Evolutionary conservation across 176 grass and related monocot species (phyloP).

Genomic region (Tuctoria greenei): DNA sequence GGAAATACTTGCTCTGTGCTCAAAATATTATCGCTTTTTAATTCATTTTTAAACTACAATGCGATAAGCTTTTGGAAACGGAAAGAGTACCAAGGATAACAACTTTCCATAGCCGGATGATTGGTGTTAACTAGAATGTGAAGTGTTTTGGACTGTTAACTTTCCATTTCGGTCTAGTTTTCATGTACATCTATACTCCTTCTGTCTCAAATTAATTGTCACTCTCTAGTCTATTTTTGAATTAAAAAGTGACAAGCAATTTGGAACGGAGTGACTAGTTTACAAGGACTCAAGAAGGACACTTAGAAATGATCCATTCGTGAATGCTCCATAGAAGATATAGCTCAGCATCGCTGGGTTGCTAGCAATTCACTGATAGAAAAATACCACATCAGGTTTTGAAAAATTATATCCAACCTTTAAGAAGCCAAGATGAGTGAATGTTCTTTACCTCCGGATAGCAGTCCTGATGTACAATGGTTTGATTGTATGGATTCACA

Average conservation of each 20-base stretch:
- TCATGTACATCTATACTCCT: not conserved
- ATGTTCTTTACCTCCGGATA: constrained; percentile 50
- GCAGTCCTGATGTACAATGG: constrained; percentile 61
- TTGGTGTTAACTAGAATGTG: not conserved
- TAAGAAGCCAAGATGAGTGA: not conserved
- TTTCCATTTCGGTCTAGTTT: too few relatives aligned
- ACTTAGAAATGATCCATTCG: constrained; percentile 29
- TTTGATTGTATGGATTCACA: constrained; percentile 55
- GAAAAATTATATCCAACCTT: not conserved
- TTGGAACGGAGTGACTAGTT: too few relatives aligned
- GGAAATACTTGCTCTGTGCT: too few relatives aligned
- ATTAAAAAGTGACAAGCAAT: too few relatives aligned
- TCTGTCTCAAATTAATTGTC: too few relatives aligned
- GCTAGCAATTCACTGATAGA: constrained; percentile 37
- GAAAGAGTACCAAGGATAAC: not conserved
- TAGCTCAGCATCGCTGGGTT: not conserved
- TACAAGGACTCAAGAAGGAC: not conserved
- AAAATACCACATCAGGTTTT: constrained; percentile 18
- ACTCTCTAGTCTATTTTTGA: too few relatives aligned
- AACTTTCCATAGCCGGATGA: not conserved
- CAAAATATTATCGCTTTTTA: too few relatives aligned
- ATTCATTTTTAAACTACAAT: too few relatives aligned
- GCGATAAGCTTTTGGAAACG: too few relatives aligned
- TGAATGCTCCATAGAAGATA: not conserved
- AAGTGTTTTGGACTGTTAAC: not conserved